phyloP scores from a whole-genome alignment of 805 yeast species.

The Wickerhamiella siamensis region DNA sequence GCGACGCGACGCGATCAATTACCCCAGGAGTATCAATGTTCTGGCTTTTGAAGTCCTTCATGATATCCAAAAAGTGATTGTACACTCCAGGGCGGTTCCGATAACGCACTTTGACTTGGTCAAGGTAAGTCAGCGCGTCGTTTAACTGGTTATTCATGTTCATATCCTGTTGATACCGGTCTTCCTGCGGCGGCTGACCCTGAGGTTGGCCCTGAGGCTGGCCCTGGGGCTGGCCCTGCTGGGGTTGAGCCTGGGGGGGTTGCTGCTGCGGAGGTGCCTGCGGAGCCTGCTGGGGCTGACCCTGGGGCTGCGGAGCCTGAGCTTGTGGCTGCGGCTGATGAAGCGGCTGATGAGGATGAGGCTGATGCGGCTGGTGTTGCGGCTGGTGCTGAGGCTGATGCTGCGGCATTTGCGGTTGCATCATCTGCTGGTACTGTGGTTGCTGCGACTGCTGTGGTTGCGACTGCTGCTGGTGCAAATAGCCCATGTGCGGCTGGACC shows the following conservation, averaged over 20 bases:
- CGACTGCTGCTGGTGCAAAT: slow-evolving; percentile 4
- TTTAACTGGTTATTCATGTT: background rate
- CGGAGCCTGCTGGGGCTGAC: slow-evolving; percentile 3
- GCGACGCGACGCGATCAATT: slow-evolving; percentile 80
- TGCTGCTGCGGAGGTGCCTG: slow-evolving; percentile 5
- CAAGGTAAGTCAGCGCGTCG: slow-evolving; percentile 89
- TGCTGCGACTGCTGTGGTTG: slow-evolving; percentile 6
- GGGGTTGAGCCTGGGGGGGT: slow-evolving; percentile 2
- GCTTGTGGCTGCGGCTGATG: slow-evolving; percentile 5
- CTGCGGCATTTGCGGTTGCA: slow-evolving; percentile 7
- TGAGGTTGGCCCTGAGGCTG: slow-evolving; percentile 4
- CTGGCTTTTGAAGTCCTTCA: slow-evolving; percentile 97
- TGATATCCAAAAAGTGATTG: slow-evolving; percentile 88
- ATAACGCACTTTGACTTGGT: slow-evolving; percentile 89
- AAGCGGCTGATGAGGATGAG: slow-evolving; percentile 4
- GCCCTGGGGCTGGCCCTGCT: slow-evolving; percentile 1
- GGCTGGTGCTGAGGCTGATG: slow-evolving; percentile 6
- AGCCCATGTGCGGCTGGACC: background rate
- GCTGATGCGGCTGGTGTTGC: slow-evolving; percentile 8
- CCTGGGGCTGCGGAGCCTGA: slow-evolving; percentile 9
- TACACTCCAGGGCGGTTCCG: slow-evolving; percentile 88
- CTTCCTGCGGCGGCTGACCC: slow-evolving; percentile 3
- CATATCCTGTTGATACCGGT: background rate
- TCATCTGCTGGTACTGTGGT: slow-evolving; percentile 1
- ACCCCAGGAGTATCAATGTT: slow-evolving; percentile 97